phyloP scores from a whole-genome alignment of 768 basidiomycete species.

The Mycena sanguinolenta region DNA sequence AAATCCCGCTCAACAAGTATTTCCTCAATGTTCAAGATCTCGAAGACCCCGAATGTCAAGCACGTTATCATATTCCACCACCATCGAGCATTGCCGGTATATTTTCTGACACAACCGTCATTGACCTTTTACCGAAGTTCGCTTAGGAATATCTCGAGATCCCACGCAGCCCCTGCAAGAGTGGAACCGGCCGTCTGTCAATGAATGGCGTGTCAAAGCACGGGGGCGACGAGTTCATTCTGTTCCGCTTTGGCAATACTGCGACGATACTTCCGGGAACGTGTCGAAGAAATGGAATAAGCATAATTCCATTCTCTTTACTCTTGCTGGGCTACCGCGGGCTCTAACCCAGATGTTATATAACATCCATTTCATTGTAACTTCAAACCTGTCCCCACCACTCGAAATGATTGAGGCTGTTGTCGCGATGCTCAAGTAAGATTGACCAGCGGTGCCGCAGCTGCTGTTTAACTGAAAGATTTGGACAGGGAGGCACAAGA shows the following conservation, averaged over 20 bases:
- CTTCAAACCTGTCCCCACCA: constrained; percentile 39
- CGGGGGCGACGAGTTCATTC: not conserved
- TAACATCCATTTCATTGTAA: constrained; percentile 40
- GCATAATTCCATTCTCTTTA: constrained; percentile 44
- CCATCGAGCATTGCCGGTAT: constrained; percentile 3
- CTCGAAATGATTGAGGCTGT: constrained; percentile 43
- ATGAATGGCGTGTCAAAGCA: not conserved
- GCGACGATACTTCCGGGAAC: constrained; percentile 38
- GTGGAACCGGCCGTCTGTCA: not conserved
- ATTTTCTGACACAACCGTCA: not conserved
- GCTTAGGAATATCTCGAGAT: not conserved
- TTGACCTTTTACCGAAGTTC: not conserved
- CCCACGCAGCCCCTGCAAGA: not conserved
- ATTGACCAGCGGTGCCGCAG: not conserved
- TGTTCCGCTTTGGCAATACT: not conserved
- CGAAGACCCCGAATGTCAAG: constrained; percentile 2
- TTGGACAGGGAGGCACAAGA: constrained; percentile 28
- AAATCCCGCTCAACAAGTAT: not conserved
- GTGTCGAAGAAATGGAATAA: constrained; percentile 47
- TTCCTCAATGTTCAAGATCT: constrained; percentile 12
- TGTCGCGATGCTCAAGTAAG: constrained; percentile 34
- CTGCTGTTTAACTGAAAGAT: not conserved
- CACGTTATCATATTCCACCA: not conserved
- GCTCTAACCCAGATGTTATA: constrained; percentile 5
- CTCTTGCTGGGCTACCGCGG: constrained; percentile 39